Evolutionary conservation across 2,329 filamentous ascomycete species (phyloP), one percentile per base, ranked within the genome.

Genomic region (Biscogniauxia sp.): DNA sequence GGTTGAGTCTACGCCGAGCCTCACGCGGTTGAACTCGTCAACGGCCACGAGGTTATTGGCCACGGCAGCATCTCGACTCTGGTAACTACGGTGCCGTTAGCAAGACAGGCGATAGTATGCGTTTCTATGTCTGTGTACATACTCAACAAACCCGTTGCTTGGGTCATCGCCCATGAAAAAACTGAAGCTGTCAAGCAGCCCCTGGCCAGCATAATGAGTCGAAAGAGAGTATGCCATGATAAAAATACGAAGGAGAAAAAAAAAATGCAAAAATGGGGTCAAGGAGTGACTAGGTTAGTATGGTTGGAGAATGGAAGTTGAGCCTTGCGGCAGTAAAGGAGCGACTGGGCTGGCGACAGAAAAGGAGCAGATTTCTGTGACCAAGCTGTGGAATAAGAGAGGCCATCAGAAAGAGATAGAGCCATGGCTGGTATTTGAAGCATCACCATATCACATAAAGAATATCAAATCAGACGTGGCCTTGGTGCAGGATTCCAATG

Each of bases 111-210:
- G 1, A 2, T 32, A 50, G 8, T 41, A 45, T 6, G 11, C 15
- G 9, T 55, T 45, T 37, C 15, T 19, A 17, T 79, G 70, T 26
- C 9, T 37, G 49, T 75, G 70, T 54, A 82, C 82, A 72, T 86
- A 92, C 71, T 80, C 75, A 25, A 92, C 89, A 68, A 84, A 91
- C 52, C 89, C 90, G 64, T 87, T 75, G 11, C 85, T 91, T 1
- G 84, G 87, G 68, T 93, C 89, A 4, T 64, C 55, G 1, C 75
- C 77, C 17, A 79, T 78, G 61, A 80, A 78, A 73, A 83, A 85
- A 64, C 75, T 77, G 71, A 85, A 85, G 60, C 75, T 75, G 51
- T 72, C 64, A 26, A 74, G 70, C 20, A 74, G 67, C 56, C 66
- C 69, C 61, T 71, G 68, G 54, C 72, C 72, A 17, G 68, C 70